A percentile compares a stretch with the other conserved stretches of the same genome.
phyloP scores from a whole-genome alignment of 73 alveolate species.

The Tetrahymena thermophila region DNA sequence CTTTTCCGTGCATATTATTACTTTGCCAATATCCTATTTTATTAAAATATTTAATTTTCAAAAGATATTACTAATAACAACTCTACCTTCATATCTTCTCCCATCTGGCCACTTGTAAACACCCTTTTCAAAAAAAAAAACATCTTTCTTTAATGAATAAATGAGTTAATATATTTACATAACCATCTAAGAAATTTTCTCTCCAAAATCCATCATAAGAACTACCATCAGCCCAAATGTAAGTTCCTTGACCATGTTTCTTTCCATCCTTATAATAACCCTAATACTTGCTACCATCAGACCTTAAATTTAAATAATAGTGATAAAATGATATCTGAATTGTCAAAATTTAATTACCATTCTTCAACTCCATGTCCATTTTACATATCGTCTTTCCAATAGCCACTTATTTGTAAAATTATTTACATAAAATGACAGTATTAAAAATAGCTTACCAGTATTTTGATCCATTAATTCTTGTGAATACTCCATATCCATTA shows the following conservation, averaged over 20 bases:
- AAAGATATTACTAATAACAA: neutral
- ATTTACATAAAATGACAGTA: neutral
- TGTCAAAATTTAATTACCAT: constrained; percentile 11
- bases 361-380: constrained; percentile 57
- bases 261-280: constrained; percentile 43
- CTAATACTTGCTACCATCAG: constrained; percentile 52
- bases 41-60: neutral
- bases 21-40: constrained; percentile 16
- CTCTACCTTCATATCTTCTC: constrained; percentile 51
- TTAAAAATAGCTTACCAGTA: neutral
- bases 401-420: constrained; percentile 11
- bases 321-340: constrained; percentile 3
- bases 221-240: constrained; percentile 69
- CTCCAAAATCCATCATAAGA: constrained; percentile 61
- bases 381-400: constrained; percentile 36
- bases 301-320: constrained; percentile 12
- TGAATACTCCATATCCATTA: constrained; percentile 57
- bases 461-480: neutral
- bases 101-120: constrained; percentile 61
- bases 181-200: constrained; percentile 51
- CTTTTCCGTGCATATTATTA: constrained; percentile 34
- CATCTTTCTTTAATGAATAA: constrained; percentile 40
- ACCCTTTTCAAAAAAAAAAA: constrained; percentile 44
- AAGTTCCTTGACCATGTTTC: constrained; percentile 61
- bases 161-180: constrained; percentile 50